Base-by-base conservation (phyloP, 768 basidiomycete species). In the Gautieria morchelliformis region DNA sequence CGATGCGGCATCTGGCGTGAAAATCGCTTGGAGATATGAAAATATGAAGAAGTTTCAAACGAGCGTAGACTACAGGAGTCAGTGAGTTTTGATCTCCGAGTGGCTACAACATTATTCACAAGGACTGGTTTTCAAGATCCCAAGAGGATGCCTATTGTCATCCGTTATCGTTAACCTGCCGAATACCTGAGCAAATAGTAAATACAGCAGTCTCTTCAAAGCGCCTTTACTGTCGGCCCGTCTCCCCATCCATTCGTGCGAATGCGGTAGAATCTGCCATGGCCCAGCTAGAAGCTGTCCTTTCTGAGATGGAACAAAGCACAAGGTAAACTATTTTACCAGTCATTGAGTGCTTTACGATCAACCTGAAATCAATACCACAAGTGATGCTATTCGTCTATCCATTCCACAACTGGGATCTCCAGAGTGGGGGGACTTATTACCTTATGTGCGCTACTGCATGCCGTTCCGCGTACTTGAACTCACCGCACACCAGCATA, bases 1-100 rank as follows among this genome's bases (percentile, higher is more conserved):
- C n/a, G 64, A 63, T 12, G 66, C 66, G 12, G 75, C 75, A 62
- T 66, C 64, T 37, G 78, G 72, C 42, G 75, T 94, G 62, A 95
- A 89, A 73, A 98, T 99, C 64, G 96, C 96, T 32, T 99, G 96
- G 90, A 80, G 96, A 66, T 99, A 99, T 70, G 91, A 92, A 65
- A 79, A 84, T 58, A 89, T 97, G 89, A 89, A 87, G 72, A 84
- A 78, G 70, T 95, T 96, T 68, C 82, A 90, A 72, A 96, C 93
- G 4, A 92, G 90, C 2, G 83, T 93, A 20, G 67, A 72, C 49
- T 67, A 75, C 46, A 71, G 61, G 70, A 72, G 76, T 80, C 76
- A 68, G 81, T 79, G 58, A 65, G 67, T 69, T 66, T 59, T 45
- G 15, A 24, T 33, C 33, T 32, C 24, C 20, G 39, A 24, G n/a